Base-by-base conservation (phyloP, 2,329 filamentous ascomycete genomes). In the Calonectria multiphialidica region DNA sequence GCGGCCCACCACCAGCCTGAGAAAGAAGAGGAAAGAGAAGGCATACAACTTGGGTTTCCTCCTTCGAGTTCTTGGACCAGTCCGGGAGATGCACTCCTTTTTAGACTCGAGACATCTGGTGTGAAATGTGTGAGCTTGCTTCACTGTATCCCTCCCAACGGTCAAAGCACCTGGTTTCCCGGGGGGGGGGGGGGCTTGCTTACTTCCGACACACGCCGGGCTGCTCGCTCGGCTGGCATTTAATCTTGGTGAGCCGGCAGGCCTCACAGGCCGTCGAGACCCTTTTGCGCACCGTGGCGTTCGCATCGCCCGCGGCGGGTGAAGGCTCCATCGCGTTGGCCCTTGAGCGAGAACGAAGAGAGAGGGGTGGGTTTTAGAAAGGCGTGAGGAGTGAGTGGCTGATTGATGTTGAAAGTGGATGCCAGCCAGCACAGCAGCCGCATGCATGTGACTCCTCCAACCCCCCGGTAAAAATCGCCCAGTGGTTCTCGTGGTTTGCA, bases 211-310 rank as follows among this genome's bases (percentile, higher is more conserved):
- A 91, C 35, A 88, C 87, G 13, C 84, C 85, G 3, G 84, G 80
- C 75, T 87, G 85, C 30, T 83, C 82, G 70, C 87, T 87, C 5
- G 86, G 81, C 72, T 86, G 86, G 74, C 89, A 91, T 69, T 87
- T 89, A 25, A 89, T 83, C 81, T 90, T 91, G 69, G 88, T 87
- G 13, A 81, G 83, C 66, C 89, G 83, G 73, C 89, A 90, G 2
- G 88, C 87, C 79, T 90, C 89, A 68, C 89, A 90, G 23, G 89
- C 84, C 82, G 90, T 84, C 21, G 77, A 77, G 18, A 79, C 61
- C 47, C 81, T 78, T 72, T 82, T 81, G 30, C 78, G 78, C 16
- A 40, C 67, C 2, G 65, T 47, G 25, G 70, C 49, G 49, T 61
- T 72, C 49, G 71, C 33, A 21, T 75, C 68, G n/a, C 28, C 57